Evolutionary conservation across 257 asterid genomes (phyloP).

Genomic region (Gentiana macrophylla): DNA sequence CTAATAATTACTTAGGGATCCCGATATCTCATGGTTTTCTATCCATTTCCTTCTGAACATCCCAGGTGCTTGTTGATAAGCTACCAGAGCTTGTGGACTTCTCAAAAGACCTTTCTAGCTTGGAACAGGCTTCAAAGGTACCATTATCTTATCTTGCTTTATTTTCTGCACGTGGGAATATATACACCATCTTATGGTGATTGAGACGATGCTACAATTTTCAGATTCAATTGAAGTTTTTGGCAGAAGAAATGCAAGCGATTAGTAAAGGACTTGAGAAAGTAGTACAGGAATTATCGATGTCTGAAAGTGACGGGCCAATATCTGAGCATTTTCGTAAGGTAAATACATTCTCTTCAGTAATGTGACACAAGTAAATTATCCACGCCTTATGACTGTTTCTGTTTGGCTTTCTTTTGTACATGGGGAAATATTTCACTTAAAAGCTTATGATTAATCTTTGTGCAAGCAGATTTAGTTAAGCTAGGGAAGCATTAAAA

Average conservation of each 20-base stretch:
- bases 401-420: too few species aligned
- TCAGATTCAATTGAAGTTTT: conserved; percentile 74
- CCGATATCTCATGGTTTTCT: neutral
- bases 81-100: conserved; percentile 87
- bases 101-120: conserved; percentile 71
- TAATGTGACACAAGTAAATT: too few species aligned
- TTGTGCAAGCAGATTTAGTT: too few species aligned
- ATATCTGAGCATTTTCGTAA: conserved; percentile 60
- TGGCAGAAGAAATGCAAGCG: conserved; percentile 98
- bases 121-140: conserved; percentile 82
- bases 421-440: too few species aligned
- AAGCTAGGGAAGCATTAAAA: too few species aligned
- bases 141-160: neutral
- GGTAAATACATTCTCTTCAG: conserved; percentile 26
- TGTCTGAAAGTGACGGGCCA: conserved; percentile 79
- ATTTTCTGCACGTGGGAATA: neutral
- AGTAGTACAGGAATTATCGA: conserved; percentile 75
- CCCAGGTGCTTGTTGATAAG: conserved; percentile 77
- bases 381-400: too few species aligned
- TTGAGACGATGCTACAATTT: conserved; percentile 10
- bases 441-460: too few species aligned
- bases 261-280: conserved; percentile 90
- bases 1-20: conserved; percentile 1
- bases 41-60: conserved; percentile 5
- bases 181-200: neutral